Evolutionary conservation across 495 filamentous ascomycete genomes (phyloP).

Genomic region (Penicillium crystallinum): DNA sequence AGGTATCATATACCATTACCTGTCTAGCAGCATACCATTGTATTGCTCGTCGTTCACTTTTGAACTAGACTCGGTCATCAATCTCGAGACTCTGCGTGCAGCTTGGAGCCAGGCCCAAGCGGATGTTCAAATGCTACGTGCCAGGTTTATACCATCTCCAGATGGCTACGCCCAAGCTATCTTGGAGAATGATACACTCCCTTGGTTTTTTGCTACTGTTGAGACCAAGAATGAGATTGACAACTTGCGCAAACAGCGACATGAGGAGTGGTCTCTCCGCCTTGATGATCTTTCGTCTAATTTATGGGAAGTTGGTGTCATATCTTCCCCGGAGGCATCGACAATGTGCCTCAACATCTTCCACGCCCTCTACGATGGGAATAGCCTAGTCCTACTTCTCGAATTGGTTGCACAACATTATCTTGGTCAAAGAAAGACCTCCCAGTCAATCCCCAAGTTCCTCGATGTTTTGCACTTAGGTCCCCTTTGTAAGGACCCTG

Average conservation of each 20-base stretch:
- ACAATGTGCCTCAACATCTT: slow-evolving; percentile 63
- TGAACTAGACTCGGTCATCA: slow-evolving; percentile 35
- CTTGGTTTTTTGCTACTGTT: slow-evolving; percentile 41
- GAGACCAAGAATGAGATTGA: slow-evolving; percentile 25
- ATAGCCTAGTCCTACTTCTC: slow-evolving; percentile 65
- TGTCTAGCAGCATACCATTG: slow-evolving; percentile 44
- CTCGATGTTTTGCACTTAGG: slow-evolving; percentile 41
- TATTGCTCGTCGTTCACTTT: slow-evolving; percentile 73
- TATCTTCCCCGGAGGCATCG: slow-evolving; percentile 21
- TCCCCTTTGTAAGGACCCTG: slow-evolving; percentile 33
- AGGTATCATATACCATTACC: slow-evolving; percentile 70
- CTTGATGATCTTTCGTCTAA: slow-evolving; percentile 22
- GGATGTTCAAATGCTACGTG: slow-evolving; percentile 56
- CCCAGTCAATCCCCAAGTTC: slow-evolving; percentile 21
- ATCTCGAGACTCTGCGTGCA: slow-evolving; percentile 35
- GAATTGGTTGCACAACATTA: slow-evolving; percentile 46
- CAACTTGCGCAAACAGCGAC: slow-evolving; percentile 17
- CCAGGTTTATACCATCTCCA: slow-evolving; percentile 56
- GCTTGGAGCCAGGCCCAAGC: slow-evolving; percentile 49
- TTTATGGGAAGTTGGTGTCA: slow-evolving; percentile 43
- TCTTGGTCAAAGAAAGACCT: not conserved
- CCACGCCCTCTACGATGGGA: slow-evolving; percentile 86
- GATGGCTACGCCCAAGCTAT: slow-evolving; percentile 72
- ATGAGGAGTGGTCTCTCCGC: slow-evolving; percentile 37
- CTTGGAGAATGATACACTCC: slow-evolving; percentile 38